A percentile compares a stretch with the other conserved stretches of the same genome.
phyloP scores from a whole-genome alignment of 345 rosid species.

The Melastoma malabathricum region DNA sequence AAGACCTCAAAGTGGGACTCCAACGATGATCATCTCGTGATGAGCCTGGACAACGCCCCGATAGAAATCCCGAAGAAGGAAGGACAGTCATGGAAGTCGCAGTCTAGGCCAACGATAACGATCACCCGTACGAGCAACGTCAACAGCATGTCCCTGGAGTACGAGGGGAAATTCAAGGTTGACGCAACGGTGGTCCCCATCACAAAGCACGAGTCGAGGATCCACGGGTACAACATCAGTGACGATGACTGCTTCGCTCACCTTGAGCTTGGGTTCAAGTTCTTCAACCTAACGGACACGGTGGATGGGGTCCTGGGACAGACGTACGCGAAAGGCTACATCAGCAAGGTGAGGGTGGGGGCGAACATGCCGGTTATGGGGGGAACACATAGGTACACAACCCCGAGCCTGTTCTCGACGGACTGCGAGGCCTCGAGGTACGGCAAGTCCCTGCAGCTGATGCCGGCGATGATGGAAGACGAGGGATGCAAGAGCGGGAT shows the following conservation, averaged over 20 bases:
- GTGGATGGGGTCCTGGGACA: conserved; percentile 11
- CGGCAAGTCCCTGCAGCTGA: too few species aligned
- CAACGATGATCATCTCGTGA: conserved; percentile 5
- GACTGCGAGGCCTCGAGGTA: conserved; percentile 5
- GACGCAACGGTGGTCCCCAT: conserved; percentile 8
- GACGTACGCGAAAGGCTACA: conserved; percentile 10
- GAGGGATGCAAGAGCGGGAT: too few species aligned
- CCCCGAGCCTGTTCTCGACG: conserved; percentile 9
- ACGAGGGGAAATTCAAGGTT: conserved; percentile 5
- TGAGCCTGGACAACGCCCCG: conserved; percentile 4
- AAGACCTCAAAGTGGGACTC: conserved; percentile 8
- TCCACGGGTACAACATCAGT: conserved; percentile 9
- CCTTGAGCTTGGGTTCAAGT: conserved; percentile 10
- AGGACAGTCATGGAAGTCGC: too few species aligned
- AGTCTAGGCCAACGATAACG: conserved; percentile 2
- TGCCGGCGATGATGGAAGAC: too few species aligned
- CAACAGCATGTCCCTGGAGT: conserved; percentile 5
- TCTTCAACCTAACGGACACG: conserved; percentile 6
- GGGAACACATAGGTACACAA: conserved; percentile 6
- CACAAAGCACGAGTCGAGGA: conserved; percentile 7
- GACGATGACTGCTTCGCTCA: conserved; percentile 10
- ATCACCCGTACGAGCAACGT: conserved; percentile 3
- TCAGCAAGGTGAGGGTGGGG: conserved; percentile 8
- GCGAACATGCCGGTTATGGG: conserved; percentile 12
- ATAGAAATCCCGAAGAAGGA: too few species aligned